Conservation (phyloP, 176 grass and related monocot species). For the Triticum monococcum region DNA sequence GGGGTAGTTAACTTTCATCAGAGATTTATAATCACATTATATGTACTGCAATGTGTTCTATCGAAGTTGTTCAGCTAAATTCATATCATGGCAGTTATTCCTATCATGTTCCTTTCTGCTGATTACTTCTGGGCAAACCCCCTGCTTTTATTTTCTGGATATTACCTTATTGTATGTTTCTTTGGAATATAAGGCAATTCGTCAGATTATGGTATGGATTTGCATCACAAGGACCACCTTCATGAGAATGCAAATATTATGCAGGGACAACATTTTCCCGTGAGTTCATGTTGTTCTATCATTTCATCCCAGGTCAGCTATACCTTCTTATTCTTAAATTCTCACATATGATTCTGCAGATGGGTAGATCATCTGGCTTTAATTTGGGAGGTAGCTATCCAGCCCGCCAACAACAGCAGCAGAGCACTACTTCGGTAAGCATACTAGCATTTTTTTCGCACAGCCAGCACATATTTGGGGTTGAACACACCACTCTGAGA, state of each 20-base stretch:
- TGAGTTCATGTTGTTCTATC: conserved; percentile 48
- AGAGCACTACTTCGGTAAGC: conserved; percentile 62
- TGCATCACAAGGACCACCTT: conserved; percentile 94
- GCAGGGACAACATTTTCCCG: conserved; percentile 71
- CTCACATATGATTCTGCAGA: conserved; percentile 41
- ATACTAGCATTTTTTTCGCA: conserved; percentile 42
- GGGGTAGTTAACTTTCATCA: conserved; percentile 3
- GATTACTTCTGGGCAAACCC: background rate
- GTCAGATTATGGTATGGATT: conserved; percentile 75
- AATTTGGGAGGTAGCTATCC: conserved; percentile 75
- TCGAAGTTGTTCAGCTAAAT: background rate
- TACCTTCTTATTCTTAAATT: conserved; percentile 20
- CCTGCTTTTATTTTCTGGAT: background rate
- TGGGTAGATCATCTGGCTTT: conserved; percentile 82
- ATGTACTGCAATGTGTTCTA: background rate
- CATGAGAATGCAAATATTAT: conserved; percentile 83
- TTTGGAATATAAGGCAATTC: conserved; percentile 60
- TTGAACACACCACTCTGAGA: conserved; percentile 42
- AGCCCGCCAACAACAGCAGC: conserved; percentile 70
- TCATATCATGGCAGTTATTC: background rate
- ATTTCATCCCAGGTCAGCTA: background rate
- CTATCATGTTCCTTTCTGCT: conserved; percentile 17
- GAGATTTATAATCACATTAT: conserved; percentile 1
- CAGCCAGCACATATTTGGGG: conserved; percentile 43
- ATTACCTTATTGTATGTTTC: conserved; percentile 30